Evolutionary conservation across 257 asterid genomes (phyloP).

Genomic region (Solanum sitiens): DNA sequence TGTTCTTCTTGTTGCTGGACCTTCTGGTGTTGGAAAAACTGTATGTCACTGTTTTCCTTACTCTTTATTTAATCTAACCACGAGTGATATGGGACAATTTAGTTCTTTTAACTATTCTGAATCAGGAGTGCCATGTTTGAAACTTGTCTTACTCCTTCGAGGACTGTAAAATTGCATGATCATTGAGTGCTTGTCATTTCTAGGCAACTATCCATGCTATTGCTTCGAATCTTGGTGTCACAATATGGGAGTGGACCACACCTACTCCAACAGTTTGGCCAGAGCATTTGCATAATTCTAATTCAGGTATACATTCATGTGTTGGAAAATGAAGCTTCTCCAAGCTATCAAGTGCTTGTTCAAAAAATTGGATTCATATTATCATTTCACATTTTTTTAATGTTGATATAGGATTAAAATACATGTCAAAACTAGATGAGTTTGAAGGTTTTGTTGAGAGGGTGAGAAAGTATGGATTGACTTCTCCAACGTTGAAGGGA

Average conservation of each 20-base stretch:
- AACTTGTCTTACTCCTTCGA: neutral
- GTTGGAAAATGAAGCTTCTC: neutral
- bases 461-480: conserved; percentile 72
- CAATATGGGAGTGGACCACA: conserved; percentile 78
- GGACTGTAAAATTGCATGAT: neutral
- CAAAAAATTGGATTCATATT: neutral
- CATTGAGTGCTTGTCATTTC: conserved; percentile 16
- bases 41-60: conserved; percentile 36
- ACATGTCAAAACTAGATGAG: conserved; percentile 85
- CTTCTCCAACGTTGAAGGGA: conserved; percentile 40
- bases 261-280: conserved; percentile 93
- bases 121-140: neutral
- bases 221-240: conserved; percentile 69
- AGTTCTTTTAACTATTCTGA: neutral
- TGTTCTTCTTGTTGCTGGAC: conserved; percentile 76
- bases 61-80: neutral
- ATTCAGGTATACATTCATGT: conserved; percentile 49
- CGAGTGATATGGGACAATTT: neutral
- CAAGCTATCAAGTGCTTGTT: neutral
- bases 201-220: conserved; percentile 70
- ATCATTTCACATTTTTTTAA: neutral
- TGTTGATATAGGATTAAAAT: conserved; percentile 53
- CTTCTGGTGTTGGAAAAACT: conserved; percentile 96
- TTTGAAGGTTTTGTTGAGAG: conserved; percentile 82
- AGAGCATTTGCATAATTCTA: conserved; percentile 72